Conservation (phyloP, 2,329 filamentous ascomycete species). For the Cladosporium cucumerinum region DNA sequence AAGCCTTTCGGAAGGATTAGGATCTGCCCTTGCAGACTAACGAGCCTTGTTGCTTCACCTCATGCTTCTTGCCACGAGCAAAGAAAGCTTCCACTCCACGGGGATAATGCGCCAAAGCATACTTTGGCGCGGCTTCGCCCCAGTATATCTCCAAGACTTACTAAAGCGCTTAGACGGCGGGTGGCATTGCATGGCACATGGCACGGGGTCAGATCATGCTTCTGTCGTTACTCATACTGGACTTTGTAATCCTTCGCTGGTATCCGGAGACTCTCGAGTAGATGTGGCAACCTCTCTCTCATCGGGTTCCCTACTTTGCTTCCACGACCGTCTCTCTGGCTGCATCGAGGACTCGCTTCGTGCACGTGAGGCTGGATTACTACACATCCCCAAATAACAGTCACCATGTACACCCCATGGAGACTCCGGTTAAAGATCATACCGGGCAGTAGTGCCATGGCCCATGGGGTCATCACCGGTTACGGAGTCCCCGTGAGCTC, state of each 20-base stretch:
- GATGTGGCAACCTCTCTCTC: background rate
- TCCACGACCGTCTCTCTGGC: background rate
- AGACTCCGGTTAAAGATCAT: conserved; percentile 1
- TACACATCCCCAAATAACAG: background rate
- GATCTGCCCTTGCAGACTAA: conserved; percentile 3
- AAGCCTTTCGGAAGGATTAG: background rate
- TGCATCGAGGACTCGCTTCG: background rate
- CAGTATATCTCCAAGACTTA: conserved; percentile 1
- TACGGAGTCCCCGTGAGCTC: background rate
- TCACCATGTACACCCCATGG: background rate
- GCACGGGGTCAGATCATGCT: background rate
- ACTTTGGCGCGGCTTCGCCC: background rate
- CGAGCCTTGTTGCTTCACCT: background rate
- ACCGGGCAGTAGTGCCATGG: background rate
- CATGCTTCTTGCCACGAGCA: conserved; percentile 4
- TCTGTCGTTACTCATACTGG: background rate
- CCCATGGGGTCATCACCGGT: conserved; percentile 8
- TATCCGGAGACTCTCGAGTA: background rate
- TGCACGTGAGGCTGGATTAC: background rate
- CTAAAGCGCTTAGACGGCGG: background rate
- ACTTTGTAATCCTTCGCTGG: background rate
- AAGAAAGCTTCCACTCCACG: conserved; percentile 9
- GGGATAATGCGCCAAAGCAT: background rate
- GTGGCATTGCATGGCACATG: conserved; percentile 1
- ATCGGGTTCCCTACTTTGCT: background rate